These are phyloP conservation scores for Chytridium lagenaria DNA, from an alignment of 371 early-diverging fungal genomes.

Conservation along the genomic window DNA sequence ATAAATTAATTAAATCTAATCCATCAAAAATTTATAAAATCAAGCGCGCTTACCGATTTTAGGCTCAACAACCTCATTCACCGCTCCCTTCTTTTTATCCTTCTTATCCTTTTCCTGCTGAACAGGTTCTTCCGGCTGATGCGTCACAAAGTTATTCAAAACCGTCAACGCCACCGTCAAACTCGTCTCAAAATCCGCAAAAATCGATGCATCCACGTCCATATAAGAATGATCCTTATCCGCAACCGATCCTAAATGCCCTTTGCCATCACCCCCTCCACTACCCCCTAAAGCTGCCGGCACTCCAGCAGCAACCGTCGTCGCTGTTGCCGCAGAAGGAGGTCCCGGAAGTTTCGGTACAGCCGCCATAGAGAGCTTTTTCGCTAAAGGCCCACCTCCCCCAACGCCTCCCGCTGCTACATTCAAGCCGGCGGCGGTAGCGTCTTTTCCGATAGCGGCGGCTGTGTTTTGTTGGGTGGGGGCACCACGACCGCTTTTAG, in stretches of 20 bases:
- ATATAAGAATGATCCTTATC: constrained; percentile 40
- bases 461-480: not conserved
- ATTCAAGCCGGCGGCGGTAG: not conserved
- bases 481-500: not conserved
- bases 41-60: constrained; percentile 34
- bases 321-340: not conserved
- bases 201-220: constrained; percentile 45
- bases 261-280: constrained; percentile 14
- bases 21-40: not conserved
- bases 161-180: constrained; percentile 37
- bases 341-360: constrained; percentile 13
- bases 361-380: constrained; percentile 14
- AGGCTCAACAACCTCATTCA: constrained; percentile 31
- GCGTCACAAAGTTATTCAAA: constrained; percentile 19
- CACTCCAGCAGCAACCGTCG: not conserved
- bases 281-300: constrained; percentile 6
- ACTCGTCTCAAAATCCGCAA: constrained; percentile 49
- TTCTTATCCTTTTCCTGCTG: constrained; percentile 49
- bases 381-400: not conserved
- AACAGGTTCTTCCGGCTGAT: constrained; percentile 34
- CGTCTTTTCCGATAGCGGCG: not conserved
- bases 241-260: constrained; percentile 6
- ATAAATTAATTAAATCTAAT: not conserved
- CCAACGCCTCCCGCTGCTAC: not conserved
- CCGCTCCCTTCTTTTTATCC: constrained; percentile 43